These are phyloP conservation scores for Gonapodya sp. DNA, from an alignment of 192 early-diverging fungal genomes.

Conservation along the genomic window DNA sequence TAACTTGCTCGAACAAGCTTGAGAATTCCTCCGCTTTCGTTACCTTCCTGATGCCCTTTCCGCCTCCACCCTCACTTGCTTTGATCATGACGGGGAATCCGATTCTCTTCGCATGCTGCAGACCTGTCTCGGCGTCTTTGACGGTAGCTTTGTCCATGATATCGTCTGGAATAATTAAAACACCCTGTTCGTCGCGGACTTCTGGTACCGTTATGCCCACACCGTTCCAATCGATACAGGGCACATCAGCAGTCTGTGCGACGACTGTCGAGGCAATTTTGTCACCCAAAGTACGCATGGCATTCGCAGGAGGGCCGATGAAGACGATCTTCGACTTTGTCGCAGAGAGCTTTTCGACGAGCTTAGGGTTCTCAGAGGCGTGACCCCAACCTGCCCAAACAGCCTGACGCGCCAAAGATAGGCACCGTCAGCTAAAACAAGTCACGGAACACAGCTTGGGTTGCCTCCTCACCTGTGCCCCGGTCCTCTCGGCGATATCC, in stretches of 20 bases:
- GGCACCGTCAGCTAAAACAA: not conserved
- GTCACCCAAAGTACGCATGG: slow-evolving; percentile 98
- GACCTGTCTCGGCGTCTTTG: slow-evolving; percentile 73
- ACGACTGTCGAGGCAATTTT: slow-evolving; percentile 99
- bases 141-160: slow-evolving; percentile 77
- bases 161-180: slow-evolving; percentile 70
- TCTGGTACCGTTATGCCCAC: slow-evolving; percentile 65
- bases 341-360: slow-evolving; percentile 82
- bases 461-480: slow-evolving; percentile 50
- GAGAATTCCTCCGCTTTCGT: slow-evolving; percentile 61
- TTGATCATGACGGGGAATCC: slow-evolving; percentile 99
- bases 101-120: slow-evolving; percentile 74
- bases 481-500: slow-evolving; percentile 91
- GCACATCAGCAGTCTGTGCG: slow-evolving; percentile 91
- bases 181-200: slow-evolving; percentile 52
- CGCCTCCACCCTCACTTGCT: slow-evolving; percentile 97
- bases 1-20: slow-evolving; percentile 74
- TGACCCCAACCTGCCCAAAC: slow-evolving; percentile 99
- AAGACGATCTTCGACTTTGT: slow-evolving; percentile 79
- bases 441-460: slow-evolving; percentile 13
- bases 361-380: slow-evolving; percentile 93
- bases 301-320: slow-evolving; percentile 90
- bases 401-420: slow-evolving; percentile 37
- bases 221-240: slow-evolving; percentile 93
- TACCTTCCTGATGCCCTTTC: slow-evolving; percentile 97